These are phyloP conservation scores for Umbellularia californica DNA, from an alignment of 164 flowering plant species.

Conservation along the genomic window DNA sequence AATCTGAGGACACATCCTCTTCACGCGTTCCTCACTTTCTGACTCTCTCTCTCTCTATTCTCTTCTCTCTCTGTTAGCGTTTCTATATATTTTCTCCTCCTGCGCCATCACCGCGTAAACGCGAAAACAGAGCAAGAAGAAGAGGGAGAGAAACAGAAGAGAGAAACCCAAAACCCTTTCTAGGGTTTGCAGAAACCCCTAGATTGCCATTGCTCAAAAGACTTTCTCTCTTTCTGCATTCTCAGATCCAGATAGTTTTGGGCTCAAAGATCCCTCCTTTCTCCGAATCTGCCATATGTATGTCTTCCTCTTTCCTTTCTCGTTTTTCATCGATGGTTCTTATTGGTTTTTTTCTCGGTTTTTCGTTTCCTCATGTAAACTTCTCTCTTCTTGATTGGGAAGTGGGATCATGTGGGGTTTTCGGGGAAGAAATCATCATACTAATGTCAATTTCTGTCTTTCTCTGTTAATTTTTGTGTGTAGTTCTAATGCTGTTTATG, in stretches of 20 bases:
- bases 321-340: neutral
- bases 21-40: too few relatives aligned
- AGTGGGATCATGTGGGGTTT: neutral
- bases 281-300: neutral
- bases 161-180: neutral
- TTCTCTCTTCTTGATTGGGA: neutral
- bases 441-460: too few relatives aligned
- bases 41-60: too few relatives aligned
- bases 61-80: too few relatives aligned
- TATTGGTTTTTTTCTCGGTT: too few relatives aligned
- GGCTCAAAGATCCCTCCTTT: neutral
- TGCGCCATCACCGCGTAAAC: too few relatives aligned
- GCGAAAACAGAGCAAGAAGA: neutral
- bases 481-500: too few relatives aligned
- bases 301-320: neutral
- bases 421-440: neutral
- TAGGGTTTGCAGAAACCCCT: constrained; percentile 17
- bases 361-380: neutral
- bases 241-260: neutral
- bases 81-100: too few relatives aligned
- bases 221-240: neutral
- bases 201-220: neutral
- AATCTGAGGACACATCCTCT: too few relatives aligned
- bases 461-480: neutral
- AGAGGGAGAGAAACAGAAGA: constrained; percentile 7